Evolutionary conservation across 179 eudicot genomes (phyloP), one percentile per base, ranked within the genome.

Genomic region (Sideroxylon spinosum): DNA sequence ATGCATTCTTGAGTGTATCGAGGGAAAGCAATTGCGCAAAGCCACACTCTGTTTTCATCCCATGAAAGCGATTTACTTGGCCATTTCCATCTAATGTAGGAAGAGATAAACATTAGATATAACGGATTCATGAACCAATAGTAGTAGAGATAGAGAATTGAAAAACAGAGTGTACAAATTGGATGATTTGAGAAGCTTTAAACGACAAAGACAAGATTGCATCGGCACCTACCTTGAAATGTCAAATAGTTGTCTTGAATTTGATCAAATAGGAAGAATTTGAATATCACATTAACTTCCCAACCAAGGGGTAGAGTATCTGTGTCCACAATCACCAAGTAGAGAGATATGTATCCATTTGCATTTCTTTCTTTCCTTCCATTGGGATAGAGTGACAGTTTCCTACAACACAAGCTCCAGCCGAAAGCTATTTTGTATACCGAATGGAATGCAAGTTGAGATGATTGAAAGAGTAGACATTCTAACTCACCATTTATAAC

Each of bases 341-440:
- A 64, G 46, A 76, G 78, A 22, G 71, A 76, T 19, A 64, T 49
- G 59, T 63, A 13, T 46, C 68, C 78, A 6, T 44, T 2, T 13
- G 20, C 78, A 48, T 76, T 76, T 52, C 55, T 76, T 63, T 76
- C 68, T 28, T 64, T 76, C 49, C 60, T 37, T 23, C 78, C 78
- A 0, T 26, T 23, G 0, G 78, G 78, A 63, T 76, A 76, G 23
- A 76, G 56, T n/a, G 49, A 76, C 46, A 76, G n/a, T 63, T 52
- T 76, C 78, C 78, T 75, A 65, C 7, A 46, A 44, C 59, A 76
- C 71, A 67, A 67, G 14, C 20, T 37, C 20, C 6, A 28, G 52
- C 52, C 3, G 8, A n/a, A 60, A 20, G 64, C 64, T 32, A 4
- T 29, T 16, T 66, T 28, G 49, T 17, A 66, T 66, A 11, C 70